A percentile compares a stretch with the other conserved stretches of the same genome.
phyloP scores from a whole-genome alignment of 805 yeast species.

The Cyberlindnera subsufficiens region DNA sequence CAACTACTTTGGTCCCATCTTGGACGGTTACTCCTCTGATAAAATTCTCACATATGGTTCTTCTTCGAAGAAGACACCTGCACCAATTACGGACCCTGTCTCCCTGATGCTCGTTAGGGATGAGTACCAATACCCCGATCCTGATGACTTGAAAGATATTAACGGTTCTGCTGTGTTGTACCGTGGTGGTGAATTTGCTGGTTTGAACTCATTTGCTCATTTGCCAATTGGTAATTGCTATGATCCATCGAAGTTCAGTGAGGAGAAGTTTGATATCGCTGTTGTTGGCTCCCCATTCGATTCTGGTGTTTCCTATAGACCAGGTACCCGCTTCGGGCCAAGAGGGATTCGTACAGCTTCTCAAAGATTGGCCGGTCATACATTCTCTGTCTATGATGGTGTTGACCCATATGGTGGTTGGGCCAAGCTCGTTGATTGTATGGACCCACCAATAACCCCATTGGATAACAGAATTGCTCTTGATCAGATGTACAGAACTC shows the following conservation, averaged over 20 bases:
- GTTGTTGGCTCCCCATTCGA: slow-evolving; percentile 53
- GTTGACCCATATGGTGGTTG: slow-evolving; percentile 48
- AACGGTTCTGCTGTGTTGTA: slow-evolving; percentile 33
- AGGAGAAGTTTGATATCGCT: slow-evolving; percentile 27
- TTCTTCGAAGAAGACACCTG: slow-evolving; percentile 23
- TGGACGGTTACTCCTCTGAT: slow-evolving; percentile 25
- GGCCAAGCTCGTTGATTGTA: slow-evolving; percentile 52
- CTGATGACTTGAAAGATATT: slow-evolving; percentile 32
- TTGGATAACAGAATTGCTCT: slow-evolving; percentile 58
- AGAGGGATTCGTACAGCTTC: slow-evolving; percentile 41
- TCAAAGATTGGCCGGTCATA: slow-evolving; percentile 34
- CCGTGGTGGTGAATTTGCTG: slow-evolving; percentile 43
- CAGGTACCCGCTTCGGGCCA: slow-evolving; percentile 52
- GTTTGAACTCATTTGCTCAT: slow-evolving; percentile 51
- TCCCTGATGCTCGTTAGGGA: slow-evolving; percentile 28
- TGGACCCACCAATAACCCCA: slow-evolving; percentile 59
- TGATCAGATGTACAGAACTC: slow-evolving; percentile 49
- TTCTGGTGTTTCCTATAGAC: slow-evolving; percentile 45
- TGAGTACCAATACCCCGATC: slow-evolving; percentile 29
- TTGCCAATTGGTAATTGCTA: slow-evolving; percentile 42
- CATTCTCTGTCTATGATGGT: slow-evolving; percentile 45
- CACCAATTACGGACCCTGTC: slow-evolving; percentile 25
- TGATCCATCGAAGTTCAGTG: slow-evolving; percentile 31
- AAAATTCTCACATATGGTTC: slow-evolving; percentile 18
- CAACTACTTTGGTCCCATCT: slow-evolving; percentile 28